phyloP scores from a whole-genome alignment of 2,329 filamentous ascomycete genomes.

The Emmonsiellopsis sp. region DNA sequence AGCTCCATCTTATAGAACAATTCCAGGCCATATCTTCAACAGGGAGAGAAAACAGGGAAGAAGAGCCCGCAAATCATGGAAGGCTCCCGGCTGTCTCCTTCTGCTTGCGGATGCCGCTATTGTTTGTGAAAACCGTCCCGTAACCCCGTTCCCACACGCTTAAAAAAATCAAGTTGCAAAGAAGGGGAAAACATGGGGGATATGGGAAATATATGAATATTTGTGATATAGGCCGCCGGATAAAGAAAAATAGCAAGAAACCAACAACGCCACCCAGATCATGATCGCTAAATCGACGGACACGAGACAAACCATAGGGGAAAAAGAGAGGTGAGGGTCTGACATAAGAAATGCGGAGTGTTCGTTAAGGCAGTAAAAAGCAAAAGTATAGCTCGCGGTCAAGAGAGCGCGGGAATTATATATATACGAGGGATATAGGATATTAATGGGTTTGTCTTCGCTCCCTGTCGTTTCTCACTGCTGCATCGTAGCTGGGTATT shows the following conservation, averaged over 20 bases:
- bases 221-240: no score
- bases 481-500: constrained; percentile 75
- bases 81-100: no score
- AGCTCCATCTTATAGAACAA: not conserved
- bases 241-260: not conserved
- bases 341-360: constrained; percentile 1
- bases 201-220: no score
- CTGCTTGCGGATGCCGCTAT: no score
- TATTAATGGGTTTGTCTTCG: not conserved
- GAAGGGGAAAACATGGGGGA: not conserved
- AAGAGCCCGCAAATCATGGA: not conserved
- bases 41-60: not conserved
- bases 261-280: constrained; percentile 13
- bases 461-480: constrained; percentile 39
- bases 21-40: not conserved
- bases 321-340: not conserved
- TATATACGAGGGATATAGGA: not conserved
- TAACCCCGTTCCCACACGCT: no score
- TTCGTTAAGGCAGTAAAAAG: not conserved
- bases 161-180: not conserved
- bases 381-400: not conserved
- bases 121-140: no score
- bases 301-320: not conserved
- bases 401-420: not conserved
- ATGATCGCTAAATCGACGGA: constrained; percentile 20